A percentile compares a stretch with the other conserved stretches of the same genome.
These are phyloP conservation scores for Rhynchosporium secalis DNA, from an alignment of 2,329 filamentous ascomycete genomes.

Conservation along the genomic window DNA sequence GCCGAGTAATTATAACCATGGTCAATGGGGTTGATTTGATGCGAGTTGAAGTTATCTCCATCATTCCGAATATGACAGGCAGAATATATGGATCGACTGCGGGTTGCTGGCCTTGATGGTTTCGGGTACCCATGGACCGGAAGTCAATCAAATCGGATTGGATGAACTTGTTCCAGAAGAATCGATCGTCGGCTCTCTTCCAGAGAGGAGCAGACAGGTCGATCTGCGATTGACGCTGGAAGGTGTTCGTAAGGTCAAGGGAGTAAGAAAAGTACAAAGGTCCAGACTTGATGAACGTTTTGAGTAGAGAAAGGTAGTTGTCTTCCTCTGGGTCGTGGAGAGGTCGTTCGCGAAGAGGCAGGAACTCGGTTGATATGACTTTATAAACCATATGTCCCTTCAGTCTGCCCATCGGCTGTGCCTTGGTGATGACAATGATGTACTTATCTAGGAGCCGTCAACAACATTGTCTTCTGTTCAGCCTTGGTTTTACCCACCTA, in stretches of 20 bases:
- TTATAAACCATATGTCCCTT: slow-evolving; percentile 98
- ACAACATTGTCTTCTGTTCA: slow-evolving; percentile 3
- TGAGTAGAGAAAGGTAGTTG: slow-evolving; percentile 80
- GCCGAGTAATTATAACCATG: slow-evolving; percentile 81
- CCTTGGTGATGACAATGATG: slow-evolving; percentile 93
- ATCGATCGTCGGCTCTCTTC: slow-evolving; percentile 91
- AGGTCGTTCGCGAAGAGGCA: slow-evolving; percentile 88
- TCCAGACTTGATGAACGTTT: slow-evolving; percentile 75
- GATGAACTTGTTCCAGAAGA: slow-evolving; percentile 97
- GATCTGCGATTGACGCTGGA: slow-evolving; percentile 85
- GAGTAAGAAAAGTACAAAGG: slow-evolving; percentile 99
- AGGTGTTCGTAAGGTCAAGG: slow-evolving; percentile 92
- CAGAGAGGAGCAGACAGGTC: slow-evolving; percentile 75
- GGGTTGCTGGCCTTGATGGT: slow-evolving; percentile 68
- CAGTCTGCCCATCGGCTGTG: slow-evolving; percentile 83
- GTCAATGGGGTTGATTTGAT: slow-evolving; percentile 85
- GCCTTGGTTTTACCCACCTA: slow-evolving; percentile 61
- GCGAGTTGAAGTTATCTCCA: slow-evolving; percentile 83
- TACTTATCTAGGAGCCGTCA: slow-evolving; percentile 70
- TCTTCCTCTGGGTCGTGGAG: slow-evolving; percentile 94
- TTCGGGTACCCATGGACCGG: slow-evolving; percentile 61
- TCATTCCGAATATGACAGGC: slow-evolving; percentile 93
- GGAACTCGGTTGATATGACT: slow-evolving; percentile 84
- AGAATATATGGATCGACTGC: slow-evolving; percentile 89
- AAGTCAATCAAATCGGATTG: slow-evolving; percentile 91